These are phyloP conservation scores for Chaetomium tenue DNA, from an alignment of 495 filamentous ascomycete genomes.

Conservation along the genomic window DNA sequence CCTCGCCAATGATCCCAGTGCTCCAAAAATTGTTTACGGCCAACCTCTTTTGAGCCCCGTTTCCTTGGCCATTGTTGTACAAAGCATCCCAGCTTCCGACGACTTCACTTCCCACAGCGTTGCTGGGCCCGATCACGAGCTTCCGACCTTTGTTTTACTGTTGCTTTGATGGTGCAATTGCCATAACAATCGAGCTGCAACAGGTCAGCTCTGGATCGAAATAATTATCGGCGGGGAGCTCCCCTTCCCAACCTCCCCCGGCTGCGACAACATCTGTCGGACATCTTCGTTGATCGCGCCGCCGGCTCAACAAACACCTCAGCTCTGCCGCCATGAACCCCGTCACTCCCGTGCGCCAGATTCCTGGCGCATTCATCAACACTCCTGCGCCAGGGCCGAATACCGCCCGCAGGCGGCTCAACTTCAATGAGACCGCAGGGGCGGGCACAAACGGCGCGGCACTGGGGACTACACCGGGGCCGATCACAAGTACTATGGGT, in stretches of 20 bases:
- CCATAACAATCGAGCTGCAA: conserved; percentile 23
- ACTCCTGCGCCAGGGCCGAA: conserved; percentile 56
- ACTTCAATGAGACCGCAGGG: conserved; percentile 34
- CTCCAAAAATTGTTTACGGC: conserved; percentile 42
- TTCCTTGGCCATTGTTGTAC: conserved; percentile 19
- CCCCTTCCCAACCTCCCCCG: not conserved
- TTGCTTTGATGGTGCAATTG: conserved; percentile 30
- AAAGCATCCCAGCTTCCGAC: conserved; percentile 19
- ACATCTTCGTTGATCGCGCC: conserved; percentile 9
- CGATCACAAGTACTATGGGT: conserved; percentile 15
- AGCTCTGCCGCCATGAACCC: conserved; percentile 61
- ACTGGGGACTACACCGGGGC: conserved; percentile 4
- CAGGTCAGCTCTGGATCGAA: conserved; percentile 23
- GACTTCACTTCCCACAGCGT: conserved; percentile 5
- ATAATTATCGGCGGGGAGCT: conserved; percentile 21
- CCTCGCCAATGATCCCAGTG: conserved; percentile 33
- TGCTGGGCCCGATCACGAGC: conserved; percentile 12
- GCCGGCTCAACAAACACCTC: not conserved
- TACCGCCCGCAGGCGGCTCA: conserved; percentile 41
- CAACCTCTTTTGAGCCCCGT: conserved; percentile 26
- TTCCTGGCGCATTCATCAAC: conserved; percentile 72
- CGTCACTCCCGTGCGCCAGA: conserved; percentile 61
- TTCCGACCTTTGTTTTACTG: not conserved
- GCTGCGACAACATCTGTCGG: not conserved
- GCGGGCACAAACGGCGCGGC: not conserved